Base-by-base conservation (phyloP, 768 basidiomycete species). In the Neoboletus subvelutipes region DNA sequence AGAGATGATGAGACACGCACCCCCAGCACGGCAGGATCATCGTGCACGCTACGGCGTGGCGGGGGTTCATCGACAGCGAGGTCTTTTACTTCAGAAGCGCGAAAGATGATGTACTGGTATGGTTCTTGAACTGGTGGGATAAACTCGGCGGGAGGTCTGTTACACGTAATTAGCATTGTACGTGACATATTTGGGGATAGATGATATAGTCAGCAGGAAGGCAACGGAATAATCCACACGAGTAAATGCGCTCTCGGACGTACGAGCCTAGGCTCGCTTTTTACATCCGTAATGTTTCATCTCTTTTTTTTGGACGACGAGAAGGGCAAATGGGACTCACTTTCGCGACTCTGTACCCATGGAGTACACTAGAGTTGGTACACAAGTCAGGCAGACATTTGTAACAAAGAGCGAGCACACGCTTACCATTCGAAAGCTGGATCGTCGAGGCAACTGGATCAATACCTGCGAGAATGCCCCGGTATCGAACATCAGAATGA, bases 101-200 rank as follows among this genome's bases (percentile, higher is more conserved):
- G 89, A 75, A 94, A 94, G 61, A 94, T 90, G 73, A 94, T 93
- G 73, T 91, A 93, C 61, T 88, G 82, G 70, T 93, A 94, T 0
- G 90, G 90, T 57, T 88, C 88, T 68, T 85, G 84, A 43, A 87
- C 86, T 0, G 92, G 90, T 5, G 92, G 88, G 55, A 92, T 91
- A 72, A 85, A 94, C 70, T 93, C 87, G 34, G 80, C 72, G 40
- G 85, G 82, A 11, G 88, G 86, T 61, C 88, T 90, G 66, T 40
- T 29, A 40, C 50, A 55, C 52, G 62, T 60, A 52, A 70, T 76
- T 54, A 77, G 72, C 26, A 60, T 28, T 18, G 49, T 57, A 48
- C 45, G 55, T 34, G 28, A 36, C 39, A 10, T 45, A 40, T 41
- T 15, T 33, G 18, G 45, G 37, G 33, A 48, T 11, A 13, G 20